Percentiles rank a stretch among this genome's conserved stretches.
Evolutionary conservation across 2,329 filamentous ascomycete species (phyloP).

Genomic region (Aspergillus ibericus): DNA sequence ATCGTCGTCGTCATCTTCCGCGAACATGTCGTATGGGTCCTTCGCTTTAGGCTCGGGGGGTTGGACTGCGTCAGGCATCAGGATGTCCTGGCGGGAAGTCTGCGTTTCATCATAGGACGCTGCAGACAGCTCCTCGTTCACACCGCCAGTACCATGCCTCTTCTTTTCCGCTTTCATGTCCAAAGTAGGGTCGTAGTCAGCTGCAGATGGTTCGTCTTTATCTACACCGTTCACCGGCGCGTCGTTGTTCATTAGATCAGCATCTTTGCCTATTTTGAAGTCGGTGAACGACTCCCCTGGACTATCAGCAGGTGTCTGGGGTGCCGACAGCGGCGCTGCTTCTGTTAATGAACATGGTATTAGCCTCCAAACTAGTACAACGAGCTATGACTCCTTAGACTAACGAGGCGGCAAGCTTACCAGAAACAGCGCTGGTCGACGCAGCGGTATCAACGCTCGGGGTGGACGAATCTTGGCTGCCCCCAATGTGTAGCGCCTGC

Average conservation of each 20-base stretch:
- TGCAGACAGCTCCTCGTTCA: conserved; percentile 56
- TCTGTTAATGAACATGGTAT: conserved; percentile 17
- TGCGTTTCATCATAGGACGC: conserved; percentile 61
- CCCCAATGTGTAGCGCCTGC: conserved; percentile 67
- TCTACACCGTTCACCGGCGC: conserved; percentile 46
- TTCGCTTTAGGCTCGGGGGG: conserved; percentile 46
- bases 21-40: conserved; percentile 65
- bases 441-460: conserved; percentile 47
- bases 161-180: conserved; percentile 84
- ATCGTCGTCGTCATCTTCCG: conserved; percentile 66
- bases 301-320: conserved; percentile 50
- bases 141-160: conserved; percentile 65
- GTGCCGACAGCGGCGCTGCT: conserved; percentile 45
- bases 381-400: background rate
- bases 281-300: conserved; percentile 56
- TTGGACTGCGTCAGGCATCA: conserved; percentile 46
- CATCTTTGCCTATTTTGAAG: conserved; percentile 66
- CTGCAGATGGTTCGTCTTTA: conserved; percentile 80
- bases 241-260: conserved; percentile 59
- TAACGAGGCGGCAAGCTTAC: conserved; percentile 31
- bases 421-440: conserved; percentile 34
- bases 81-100: conserved; percentile 53
- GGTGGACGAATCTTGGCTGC: conserved; percentile 58
- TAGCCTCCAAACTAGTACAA: background rate
- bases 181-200: conserved; percentile 84